These are phyloP conservation scores for Argentina anserina DNA, from an alignment of 306 rosid species.

Conservation along the genomic window DNA sequence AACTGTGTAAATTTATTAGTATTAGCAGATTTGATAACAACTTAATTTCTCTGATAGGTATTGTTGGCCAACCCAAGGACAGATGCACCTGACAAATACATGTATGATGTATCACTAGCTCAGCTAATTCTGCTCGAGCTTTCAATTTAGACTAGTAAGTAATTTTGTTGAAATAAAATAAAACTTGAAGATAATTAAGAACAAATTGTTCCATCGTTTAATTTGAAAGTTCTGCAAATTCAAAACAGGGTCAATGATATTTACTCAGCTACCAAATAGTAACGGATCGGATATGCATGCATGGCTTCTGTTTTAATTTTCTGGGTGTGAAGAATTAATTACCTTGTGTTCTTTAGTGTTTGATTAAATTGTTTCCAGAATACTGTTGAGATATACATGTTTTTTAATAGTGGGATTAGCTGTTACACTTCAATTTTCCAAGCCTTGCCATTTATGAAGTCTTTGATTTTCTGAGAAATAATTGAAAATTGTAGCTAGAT, in stretches of 20 bases:
- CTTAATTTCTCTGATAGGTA: slow-evolving; percentile 17
- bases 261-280: slow-evolving; percentile 3
- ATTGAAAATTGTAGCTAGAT: slow-evolving; percentile 34
- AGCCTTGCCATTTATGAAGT: slow-evolving; percentile 32
- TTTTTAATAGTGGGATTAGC: slow-evolving; percentile 30
- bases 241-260: slow-evolving; percentile 17
- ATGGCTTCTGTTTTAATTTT: slow-evolving; percentile 8
- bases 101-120: background rate
- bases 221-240: background rate
- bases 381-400: slow-evolving; percentile 24
- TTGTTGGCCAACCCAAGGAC: slow-evolving; percentile 16
- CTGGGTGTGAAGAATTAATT: slow-evolving; percentile 20
- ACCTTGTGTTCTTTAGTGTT: slow-evolving; percentile 27
- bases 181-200: background rate
- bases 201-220: background rate
- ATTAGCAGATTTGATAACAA: slow-evolving; percentile 9
- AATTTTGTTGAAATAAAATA: background rate
- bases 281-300: background rate
- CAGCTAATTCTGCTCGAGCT: slow-evolving; percentile 1
- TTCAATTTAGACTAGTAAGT: background rate
- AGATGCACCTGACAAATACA: slow-evolving; percentile 7
- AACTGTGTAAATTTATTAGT: slow-evolving; percentile 11
- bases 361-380: slow-evolving; percentile 25
- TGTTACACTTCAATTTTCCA: slow-evolving; percentile 38
- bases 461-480: slow-evolving; percentile 20